Base-by-base conservation (phyloP, 169 alveolate species). In the Cardiosporidium cionae region DNA sequence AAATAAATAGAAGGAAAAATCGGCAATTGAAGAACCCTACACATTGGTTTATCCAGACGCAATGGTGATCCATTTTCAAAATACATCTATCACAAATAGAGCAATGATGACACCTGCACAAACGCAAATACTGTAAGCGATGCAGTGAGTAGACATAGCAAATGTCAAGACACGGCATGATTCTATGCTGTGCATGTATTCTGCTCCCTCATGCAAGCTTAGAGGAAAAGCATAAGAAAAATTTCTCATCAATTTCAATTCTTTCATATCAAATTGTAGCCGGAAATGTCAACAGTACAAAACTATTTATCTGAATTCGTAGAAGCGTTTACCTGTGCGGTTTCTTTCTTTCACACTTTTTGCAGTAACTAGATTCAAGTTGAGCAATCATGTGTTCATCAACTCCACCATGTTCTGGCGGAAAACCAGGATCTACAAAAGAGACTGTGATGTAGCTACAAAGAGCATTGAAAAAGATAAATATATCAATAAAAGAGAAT, bases 21-120 rank as follows among this genome's bases (percentile, higher is more conserved):
- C 90, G 91, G 81, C 84, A 88, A 78, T 89, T 89, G 3, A 80
- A 83, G 84, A 88, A 82, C 22, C 95, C 95, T 32, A 90, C 90
- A 68, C 95, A 90, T 67, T 87, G 85, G 79, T 81, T 70, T 65
- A 87, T 85, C 95, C 95, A 90, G 33, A 93, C 94, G 62, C 95
- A 90, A 72, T 90, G 95, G 65, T 90, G 95, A 78, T 90, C 95
- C 92, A 85, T 89, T 62, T 25, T 7, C 25, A 54, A 32, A 22
- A 72, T 68, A 65, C 79, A 72, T 7, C 65, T 33, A 23, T 32
- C 35, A 35, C 79, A 72, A 3, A 31, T 22, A 2, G 67, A 27
- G 23, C 96, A 91, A 74, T 91, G 96, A 31, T 88, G 92, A 28
- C 91, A 76, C 63, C 96, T 78, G 23, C 9, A 35, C 9, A 63